phyloP scores from a whole-genome alignment of 352 stramenopile species.

The Pythium insidiosum region DNA sequence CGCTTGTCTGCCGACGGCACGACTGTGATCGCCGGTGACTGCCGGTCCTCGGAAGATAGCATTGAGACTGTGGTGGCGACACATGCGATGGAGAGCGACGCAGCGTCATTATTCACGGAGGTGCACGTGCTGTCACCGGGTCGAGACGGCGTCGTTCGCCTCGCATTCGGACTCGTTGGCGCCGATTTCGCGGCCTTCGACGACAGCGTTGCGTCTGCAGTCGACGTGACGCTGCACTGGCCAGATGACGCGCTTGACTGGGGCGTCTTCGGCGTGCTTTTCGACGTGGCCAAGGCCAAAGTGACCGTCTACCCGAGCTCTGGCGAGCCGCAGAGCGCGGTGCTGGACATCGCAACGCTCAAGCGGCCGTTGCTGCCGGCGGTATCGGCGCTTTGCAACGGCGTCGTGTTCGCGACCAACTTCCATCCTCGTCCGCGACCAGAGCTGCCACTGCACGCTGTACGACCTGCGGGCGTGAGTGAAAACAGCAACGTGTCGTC shows the following conservation, averaged over 20 bases:
- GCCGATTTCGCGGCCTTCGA: constrained; percentile 25
- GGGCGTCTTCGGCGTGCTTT: constrained; percentile 59
- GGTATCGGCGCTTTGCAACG: constrained; percentile 65
- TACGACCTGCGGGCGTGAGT: constrained; percentile 17
- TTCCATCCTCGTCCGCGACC: constrained; percentile 51
- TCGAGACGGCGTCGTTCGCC: constrained; percentile 27
- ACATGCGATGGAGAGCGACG: constrained; percentile 37
- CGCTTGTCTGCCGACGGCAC: constrained; percentile 39
- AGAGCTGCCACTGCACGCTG: constrained; percentile 29
- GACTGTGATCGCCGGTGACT: constrained; percentile 47
- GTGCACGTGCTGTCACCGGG: constrained; percentile 43
- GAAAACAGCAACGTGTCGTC: constrained; percentile 36
- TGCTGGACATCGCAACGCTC: constrained; percentile 22
- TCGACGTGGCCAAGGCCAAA: constrained; percentile 61
- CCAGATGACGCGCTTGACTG: constrained; percentile 24
- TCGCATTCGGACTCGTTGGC: constrained; percentile 50
- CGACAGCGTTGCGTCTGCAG: constrained; percentile 9
- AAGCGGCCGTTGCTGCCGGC: constrained; percentile 42
- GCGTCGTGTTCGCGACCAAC: constrained; percentile 46
- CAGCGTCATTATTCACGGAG: constrained; percentile 55
- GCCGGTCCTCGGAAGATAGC: constrained; percentile 25
- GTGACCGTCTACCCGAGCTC: constrained; percentile 44
- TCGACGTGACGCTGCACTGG: constrained; percentile 30
- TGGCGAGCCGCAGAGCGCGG: constrained; percentile 28
- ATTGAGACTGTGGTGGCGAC: constrained; percentile 54